Base-by-base conservation (phyloP, 768 basidiomycete genomes). In the Mycena belliarum region DNA sequence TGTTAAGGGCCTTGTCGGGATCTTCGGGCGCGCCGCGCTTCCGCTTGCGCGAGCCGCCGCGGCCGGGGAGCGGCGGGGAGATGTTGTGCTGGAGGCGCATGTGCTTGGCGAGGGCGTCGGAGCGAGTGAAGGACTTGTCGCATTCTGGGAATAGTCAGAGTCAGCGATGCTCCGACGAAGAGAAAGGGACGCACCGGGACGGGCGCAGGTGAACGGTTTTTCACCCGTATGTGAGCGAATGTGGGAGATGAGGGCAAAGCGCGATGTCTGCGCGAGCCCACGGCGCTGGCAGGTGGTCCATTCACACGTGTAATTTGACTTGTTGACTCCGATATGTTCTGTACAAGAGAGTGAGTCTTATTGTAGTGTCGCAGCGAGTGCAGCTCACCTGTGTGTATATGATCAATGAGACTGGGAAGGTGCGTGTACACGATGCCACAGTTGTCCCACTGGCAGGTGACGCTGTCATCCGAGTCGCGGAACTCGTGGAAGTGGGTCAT, bases 161-260 rank as follows among this genome's bases (percentile, higher is more conserved):
- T 59, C 53, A 41, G 56, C 55, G 55, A 60, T 55, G 50, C 42
- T 26, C 35, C 43, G 51, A 28, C 23, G 15, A 21, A 23, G 35
- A 44, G n/a, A 8, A 12, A 24, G 55, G 35, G 37, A 70, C 86
- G 64, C 57, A 90, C 94, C 93, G 68, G 91, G 86, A 56, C 83
- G 77, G 12, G 85, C 73, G 68, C 95, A 98, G 23, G 82, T 86
- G 68, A 94, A 97, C 0, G 94, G 95, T 66, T 94, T 94, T 73
- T 98, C 95, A 50, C 95, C 95, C 0, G 95, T 96, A 69, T 98
- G 95, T 12, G 89, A 91, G 29, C 95, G 84, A 46, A 94, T 83
- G 69, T 98, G 95, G 5, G 92, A 91, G 55, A 95, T 86, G 45
- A 98, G 82, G 6, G 94, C 92, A 63, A 95, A 96, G 24, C 93